Base-by-base conservation (phyloP, 805 yeast genomes). In the Brettanomyces sp. region DNA sequence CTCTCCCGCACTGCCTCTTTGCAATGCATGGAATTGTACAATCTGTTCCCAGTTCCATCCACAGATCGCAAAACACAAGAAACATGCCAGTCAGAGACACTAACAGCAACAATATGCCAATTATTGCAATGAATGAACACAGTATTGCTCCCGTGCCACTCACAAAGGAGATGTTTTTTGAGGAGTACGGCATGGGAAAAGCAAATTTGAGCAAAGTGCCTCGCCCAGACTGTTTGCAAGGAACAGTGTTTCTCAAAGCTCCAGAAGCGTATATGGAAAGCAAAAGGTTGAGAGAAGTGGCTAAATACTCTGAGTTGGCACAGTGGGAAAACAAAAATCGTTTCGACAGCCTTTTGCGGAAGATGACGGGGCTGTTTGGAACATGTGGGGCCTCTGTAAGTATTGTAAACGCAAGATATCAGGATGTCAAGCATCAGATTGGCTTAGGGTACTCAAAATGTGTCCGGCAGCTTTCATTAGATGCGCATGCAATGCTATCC, bases 401-500 rank as follows among this genome's bases (percentile, higher is more conserved):
- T 5, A 48, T 84, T n/a, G 53, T 85, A 6, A 76, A 73, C 44
- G 57, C 70, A 9, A 64, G 64, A 14, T 65, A 65, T 39, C 83
- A 78, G 39, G 47, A 70, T 8, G 68, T 80, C 21, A 77, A 78
- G 53, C 68, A 65, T 53, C 76, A 76, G 46, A 64, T 70, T 8
- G 67, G 74, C 5, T 63, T 80, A 34, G 72, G 70, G 4, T 62
- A 73, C 46, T 66, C 61, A n/a, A 76, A 70, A 47, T 70, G 79
- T 43, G 79, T 79, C 11, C 66, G 87, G 44, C 62, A 60, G 21
- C 63, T 79, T 2, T 79, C 88, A 6, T 60, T 85, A 41, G 93
- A 85, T 57, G 79, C 79, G 7, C 91, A 85, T 62, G 69, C 88
- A 0, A 69, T 85, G 2, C 62, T 85, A 34, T 80, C 89, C 0